A percentile compares a stretch with the other conserved stretches of the same genome.
phyloP scores from a whole-genome alignment of 371 early-diverging fungal genomes.

The Mucor velutinosus region DNA sequence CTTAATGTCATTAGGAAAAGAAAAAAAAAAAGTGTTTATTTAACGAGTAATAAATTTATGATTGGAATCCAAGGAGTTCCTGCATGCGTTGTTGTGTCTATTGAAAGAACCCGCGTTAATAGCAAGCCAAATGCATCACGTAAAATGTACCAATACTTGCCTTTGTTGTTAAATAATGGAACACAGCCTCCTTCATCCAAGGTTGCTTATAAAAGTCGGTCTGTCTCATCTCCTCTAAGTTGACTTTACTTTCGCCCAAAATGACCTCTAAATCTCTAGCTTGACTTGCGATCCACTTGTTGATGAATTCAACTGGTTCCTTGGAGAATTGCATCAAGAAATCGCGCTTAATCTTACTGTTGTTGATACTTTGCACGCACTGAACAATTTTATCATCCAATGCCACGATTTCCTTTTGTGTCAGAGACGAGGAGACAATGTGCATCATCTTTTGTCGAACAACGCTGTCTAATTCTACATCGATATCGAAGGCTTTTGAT shows the following conservation, averaged over 20 bases:
- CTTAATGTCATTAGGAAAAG: background rate
- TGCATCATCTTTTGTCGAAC: conserved; percentile 57
- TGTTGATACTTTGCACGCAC: conserved; percentile 81
- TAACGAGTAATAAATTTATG: conserved; percentile 6
- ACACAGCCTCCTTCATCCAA: conserved; percentile 90
- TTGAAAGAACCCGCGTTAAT: background rate
- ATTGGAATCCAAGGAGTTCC: conserved; percentile 45
- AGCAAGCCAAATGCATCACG: background rate
- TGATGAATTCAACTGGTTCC: conserved; percentile 89
- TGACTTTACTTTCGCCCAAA: conserved; percentile 83
- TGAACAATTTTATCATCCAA: conserved; percentile 72
- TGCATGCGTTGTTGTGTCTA: conserved; percentile 58
- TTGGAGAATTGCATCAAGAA: conserved; percentile 88
- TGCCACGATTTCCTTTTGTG: conserved; percentile 59
- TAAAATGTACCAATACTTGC: conserved; percentile 16
- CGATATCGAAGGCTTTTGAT: conserved; percentile 83
- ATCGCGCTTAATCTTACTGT: conserved; percentile 89
- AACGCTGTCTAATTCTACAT: conserved; percentile 87
- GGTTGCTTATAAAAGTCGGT: conserved; percentile 83
- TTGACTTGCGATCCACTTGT: conserved; percentile 92
- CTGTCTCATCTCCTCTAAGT: conserved; percentile 80
- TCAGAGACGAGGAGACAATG: conserved; percentile 38
- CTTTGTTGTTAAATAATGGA: conserved; percentile 81
- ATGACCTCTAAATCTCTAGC: conserved; percentile 90
- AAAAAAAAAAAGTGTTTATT: background rate